Percentiles rank a stretch among this genome's conserved stretches.
phyloP scores from a whole-genome alignment of 1,284 basidiomycete species.

The Pascua sp. region DNA sequence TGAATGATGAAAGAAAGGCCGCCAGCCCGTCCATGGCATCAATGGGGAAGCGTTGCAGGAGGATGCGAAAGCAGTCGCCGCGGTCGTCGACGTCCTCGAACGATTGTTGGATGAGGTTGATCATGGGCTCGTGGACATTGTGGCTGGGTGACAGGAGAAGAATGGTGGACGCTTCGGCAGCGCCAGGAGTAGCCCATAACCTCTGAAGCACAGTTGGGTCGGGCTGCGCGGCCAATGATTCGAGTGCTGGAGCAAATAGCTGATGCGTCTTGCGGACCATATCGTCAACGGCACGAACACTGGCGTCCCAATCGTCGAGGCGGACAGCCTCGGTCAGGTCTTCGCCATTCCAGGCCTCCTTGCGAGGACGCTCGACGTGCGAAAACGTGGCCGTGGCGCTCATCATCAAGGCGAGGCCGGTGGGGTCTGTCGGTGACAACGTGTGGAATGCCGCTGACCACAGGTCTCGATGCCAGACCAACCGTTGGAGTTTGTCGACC shows the following conservation, averaged over 20 bases:
- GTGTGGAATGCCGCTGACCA: slow-evolving; percentile 67
- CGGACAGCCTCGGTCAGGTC: slow-evolving; percentile 36
- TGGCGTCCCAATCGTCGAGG: slow-evolving; percentile 39
- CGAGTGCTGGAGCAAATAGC: slow-evolving; percentile 63
- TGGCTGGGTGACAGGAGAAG: slow-evolving; percentile 78
- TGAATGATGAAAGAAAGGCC: slow-evolving; percentile 64
- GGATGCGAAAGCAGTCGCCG: slow-evolving; percentile 73
- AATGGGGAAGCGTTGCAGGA: slow-evolving; percentile 64
- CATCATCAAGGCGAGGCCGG: slow-evolving; percentile 60
- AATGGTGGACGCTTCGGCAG: slow-evolving; percentile 58
- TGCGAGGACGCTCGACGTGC: slow-evolving; percentile 59
- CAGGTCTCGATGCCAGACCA: slow-evolving; percentile 55
- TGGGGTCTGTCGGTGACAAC: slow-evolving; percentile 59
- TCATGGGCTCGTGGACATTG: slow-evolving; percentile 66
- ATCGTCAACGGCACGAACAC: slow-evolving; percentile 56
- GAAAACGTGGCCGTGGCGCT: slow-evolving; percentile 59
- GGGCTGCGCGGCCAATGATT: slow-evolving; percentile 59
- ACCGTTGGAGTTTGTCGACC: slow-evolving; percentile 28
- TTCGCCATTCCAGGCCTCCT: slow-evolving; percentile 41
- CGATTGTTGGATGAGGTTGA: slow-evolving; percentile 70
- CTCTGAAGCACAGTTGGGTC: slow-evolving; percentile 54
- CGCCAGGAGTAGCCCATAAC: slow-evolving; percentile 54
- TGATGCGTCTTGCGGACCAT: slow-evolving; percentile 58
- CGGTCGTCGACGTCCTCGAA: slow-evolving; percentile 84
- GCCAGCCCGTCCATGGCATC: slow-evolving; percentile 66